Evolutionary conservation across 129 eudicot genomes (phyloP), one percentile per base, ranked within the genome.

Genomic region (Erigeron canadensis): DNA sequence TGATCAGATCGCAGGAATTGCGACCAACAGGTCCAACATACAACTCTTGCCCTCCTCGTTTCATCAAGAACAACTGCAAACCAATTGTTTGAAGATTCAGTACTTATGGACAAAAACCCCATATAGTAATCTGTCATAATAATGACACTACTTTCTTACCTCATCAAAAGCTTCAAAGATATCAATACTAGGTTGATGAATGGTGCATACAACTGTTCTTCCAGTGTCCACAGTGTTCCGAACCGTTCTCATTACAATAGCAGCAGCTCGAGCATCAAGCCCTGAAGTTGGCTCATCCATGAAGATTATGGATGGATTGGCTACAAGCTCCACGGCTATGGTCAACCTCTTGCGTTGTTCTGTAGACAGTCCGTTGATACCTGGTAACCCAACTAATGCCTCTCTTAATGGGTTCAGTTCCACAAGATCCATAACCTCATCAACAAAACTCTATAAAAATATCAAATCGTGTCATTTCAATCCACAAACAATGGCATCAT

Each of bases 321-420:
- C 86, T 43, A 85, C 89, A 21, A 85, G 78, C 82, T 85, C 89
- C 17, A 85, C 89, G 8, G 86, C 89, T 38, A 91, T 86, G 39
- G 97, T 91, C 7, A 91, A 78, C 79, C 97, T 75, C 74, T 91
- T 91, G 54, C 96, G 81, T 42, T 91, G 96, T 83, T 91, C 96
- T 0, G 95, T 89, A 1, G 98, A 91, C 7, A 91, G 90, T 70
- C 96, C 97, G 67, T 78, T 88, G 51, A 91, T 83, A 38, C 93
- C 97, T 17, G 97, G 97, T 48, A 91, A 69, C 64, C 97, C 97
- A 8, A 91, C 90, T 11, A 91, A 58, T 10, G 87, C 88, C 7
- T 72, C 83, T 75, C 81, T 82, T 46, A 86, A 53, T 11, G 88
- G 70, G 46, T 79, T 75, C 58, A 91, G 82, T 65, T 91, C 97